These are phyloP conservation scores for Acanthamoeba castellanii DNA, from an alignment of 208 protist species.

Conservation along the genomic window DNA sequence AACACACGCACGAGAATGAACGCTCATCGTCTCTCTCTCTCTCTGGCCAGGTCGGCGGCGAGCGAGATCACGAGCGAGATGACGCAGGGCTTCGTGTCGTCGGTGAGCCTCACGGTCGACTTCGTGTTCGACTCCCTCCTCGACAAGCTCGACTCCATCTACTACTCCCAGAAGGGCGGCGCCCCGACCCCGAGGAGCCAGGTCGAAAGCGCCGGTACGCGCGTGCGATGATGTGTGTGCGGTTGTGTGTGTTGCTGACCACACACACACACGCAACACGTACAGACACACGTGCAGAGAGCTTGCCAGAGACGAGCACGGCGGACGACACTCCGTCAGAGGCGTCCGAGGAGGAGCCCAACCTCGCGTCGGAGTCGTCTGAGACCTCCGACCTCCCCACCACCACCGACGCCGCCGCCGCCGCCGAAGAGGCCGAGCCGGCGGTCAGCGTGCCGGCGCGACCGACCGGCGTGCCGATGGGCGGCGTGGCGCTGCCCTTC, in stretches of 20 bases:
- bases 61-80: slow-evolving; percentile 46
- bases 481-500: slow-evolving; percentile 8
- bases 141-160: slow-evolving; percentile 55
- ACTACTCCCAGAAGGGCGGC: slow-evolving; percentile 37
- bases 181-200: no score
- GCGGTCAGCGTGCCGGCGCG: not conserved
- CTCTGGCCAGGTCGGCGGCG: slow-evolving; percentile 12
- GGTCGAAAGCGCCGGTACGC: no score
- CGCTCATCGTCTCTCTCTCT: no score
- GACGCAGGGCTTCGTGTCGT: not conserved
- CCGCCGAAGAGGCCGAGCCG: not conserved
- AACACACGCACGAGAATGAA: no score
- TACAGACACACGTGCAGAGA: no score
- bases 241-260: no score
- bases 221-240: not conserved
- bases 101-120: slow-evolving; percentile 12
- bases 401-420: no score
- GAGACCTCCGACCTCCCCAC: no score
- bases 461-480: not conserved
- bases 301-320: not conserved
- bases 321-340: not conserved
- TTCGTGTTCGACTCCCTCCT: slow-evolving; percentile 52
- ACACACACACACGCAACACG: no score
- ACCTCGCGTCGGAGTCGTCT: not conserved
- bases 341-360: not conserved